Evolutionary conservation across 1,284 basidiomycete genomes (phyloP), one percentile per base, ranked within the genome.

Genomic region (Ceratobasidium sp.): DNA sequence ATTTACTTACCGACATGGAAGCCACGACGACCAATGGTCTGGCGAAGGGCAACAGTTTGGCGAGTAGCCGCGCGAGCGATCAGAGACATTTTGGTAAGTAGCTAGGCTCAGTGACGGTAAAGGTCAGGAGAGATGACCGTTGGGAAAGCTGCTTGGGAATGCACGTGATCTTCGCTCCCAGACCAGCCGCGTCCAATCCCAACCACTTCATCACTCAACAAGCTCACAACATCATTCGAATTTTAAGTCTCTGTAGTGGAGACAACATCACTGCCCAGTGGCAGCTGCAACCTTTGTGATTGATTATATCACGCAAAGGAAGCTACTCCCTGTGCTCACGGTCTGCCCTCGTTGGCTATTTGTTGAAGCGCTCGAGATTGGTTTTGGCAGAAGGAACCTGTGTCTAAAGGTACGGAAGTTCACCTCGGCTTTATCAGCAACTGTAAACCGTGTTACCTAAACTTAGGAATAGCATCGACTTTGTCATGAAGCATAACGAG

Each of bases 1-100:
- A 47, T 40, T 17, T 47, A 45, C 62, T 31, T 35, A 67, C 62
- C 62, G 32, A 67, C 49, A 27, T 67, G 62, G 50, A 67, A 43
- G 32, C 38, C 40, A 31, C 62, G 62, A 22, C 62, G 62, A 3
- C 62, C 62, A 54, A 67, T 20, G 31, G 3, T 32, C 25, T 67
- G 62, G 31, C 62, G 62, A 50, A 67, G 38, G 27, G 38, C 52
- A 5, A 54, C n/a, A 6, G 62, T 50, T 42, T 53, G 50, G 42
- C 62, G 62, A n/a, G 50, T 45, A 22, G 29, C 62, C 12, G 62
- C n/a, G 8, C 62, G 62, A 31, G 62, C 62, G 27, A 67, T 27
- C 50, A 67, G 45, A 8, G 62, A 67, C 62, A 67, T 67, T 22
- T 52, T 52, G n/a, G 32, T 20, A 17, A 34, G 47, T 13, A 43